Evolutionary conservation across 352 stramenopile species (phyloP), one percentile per base, ranked within the genome.

Genomic region (Peronospora belbahrii): DNA sequence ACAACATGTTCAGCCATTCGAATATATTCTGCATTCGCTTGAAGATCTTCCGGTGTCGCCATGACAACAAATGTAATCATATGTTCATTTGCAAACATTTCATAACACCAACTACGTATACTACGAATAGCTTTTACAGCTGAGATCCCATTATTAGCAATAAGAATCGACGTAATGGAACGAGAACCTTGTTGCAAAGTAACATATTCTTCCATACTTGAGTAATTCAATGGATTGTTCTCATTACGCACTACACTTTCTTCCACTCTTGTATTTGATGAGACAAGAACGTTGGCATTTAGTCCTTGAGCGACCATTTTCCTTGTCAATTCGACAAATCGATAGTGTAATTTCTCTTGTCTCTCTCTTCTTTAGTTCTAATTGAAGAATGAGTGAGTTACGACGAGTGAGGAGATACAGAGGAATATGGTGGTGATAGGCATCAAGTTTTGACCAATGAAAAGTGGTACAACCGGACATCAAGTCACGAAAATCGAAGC

Each of bases 101-200:
- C 95, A 69, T 98, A 99, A 14, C 88, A 90, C 95, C 96, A 99
- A 56, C 84, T 83, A 22, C 97, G 83, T 67, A 99, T 98, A 27
- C 93, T 98, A 35, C 96, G 88, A 78, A 99, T 99, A 14, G 85
- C 89, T 70, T 99, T 99, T 40, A 99, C 95, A 9, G 96, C 97
- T 33, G 91, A 97, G 50, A 99, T 98, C 44, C 97, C 97, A 77
- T 99, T 99, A 79, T 99, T 99, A 27, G 97, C 96, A 68, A 99
- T 98, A 11, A 99, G 74, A 31, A 99, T 83, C 59, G 96, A 97
- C 56, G 82, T 85, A 67, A 99, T 97, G 20, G 95, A 68, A 38
- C 86, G 85, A 44, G 65, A 66, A 48, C 95, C 95, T 34, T 94
- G 78, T 38, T 95, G 74, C 44, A 93, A 74, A 48, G 73, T 62